Base-by-base conservation (phyloP, 352 stramenopile species). In the Phytophthora multivora region DNA sequence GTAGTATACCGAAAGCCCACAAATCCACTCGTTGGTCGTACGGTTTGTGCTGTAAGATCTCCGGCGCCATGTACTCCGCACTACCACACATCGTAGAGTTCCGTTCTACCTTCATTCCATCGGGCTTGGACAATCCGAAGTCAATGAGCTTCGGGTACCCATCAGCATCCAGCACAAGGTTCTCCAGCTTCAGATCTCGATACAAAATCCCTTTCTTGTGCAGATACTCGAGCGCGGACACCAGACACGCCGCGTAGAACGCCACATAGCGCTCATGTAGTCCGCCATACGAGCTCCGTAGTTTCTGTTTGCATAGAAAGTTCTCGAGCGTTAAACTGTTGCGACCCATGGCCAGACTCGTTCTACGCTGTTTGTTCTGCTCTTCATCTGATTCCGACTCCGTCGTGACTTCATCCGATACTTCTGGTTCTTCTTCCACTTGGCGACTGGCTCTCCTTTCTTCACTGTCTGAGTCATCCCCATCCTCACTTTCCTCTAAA, bases 201-300 rank as follows among this genome's bases (percentile, higher is more conserved):
- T 95, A 97, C 39, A 91, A 65, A 40, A 93, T 61, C 25, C 78
- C 64, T 57, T 59, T 51, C 13, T 51, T 56, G 57, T 93, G 85
- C 42, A 95, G 35, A 68, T 86, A 89, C 40, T 97, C 81, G 28
- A 99, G 90, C 10, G 96, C 96, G 5, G 93, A 73, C 18, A 95
- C 80, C 26, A 99, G 90, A 70, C 98, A 97, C 1, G 95, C 95
- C 1, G 91, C 80, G 73, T 99, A 99, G 74, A 99, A 99, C 10
- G 79, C 80, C 2, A 86, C 90, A 55, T 92, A 79, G 13, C 69
- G 59, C 79, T 98, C 96, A 10, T 81, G 65, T 23, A 99, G 97
- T 15, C 79, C 81, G 11, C 81, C 78, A n/a, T 79, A 64, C 0
- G 53, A 50, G 15, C 62, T 75, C 0, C 51, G 52, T 8, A 88